Conservation (phyloP, 2,329 filamentous ascomycete genomes). For the Fusarium oxysporum region DNA sequence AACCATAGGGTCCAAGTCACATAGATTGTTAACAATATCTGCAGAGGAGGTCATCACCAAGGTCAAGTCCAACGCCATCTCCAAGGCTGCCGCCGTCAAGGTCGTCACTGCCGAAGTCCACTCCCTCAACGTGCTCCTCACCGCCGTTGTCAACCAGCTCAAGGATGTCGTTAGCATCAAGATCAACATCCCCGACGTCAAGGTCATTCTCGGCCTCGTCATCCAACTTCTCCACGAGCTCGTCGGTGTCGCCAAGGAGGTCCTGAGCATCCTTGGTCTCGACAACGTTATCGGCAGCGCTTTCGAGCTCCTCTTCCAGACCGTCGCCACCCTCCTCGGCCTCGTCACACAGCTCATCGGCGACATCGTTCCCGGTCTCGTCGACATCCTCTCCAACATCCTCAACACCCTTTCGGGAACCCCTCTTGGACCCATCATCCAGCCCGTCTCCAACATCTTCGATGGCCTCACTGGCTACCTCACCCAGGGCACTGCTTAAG, state of each 20-base stretch:
- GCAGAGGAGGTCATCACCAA: slow-evolving; percentile 11
- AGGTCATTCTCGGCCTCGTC: slow-evolving; percentile 20
- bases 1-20: rapidly evolving
- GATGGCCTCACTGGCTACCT: slow-evolving; percentile 12
- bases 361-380: slow-evolving; percentile 24
- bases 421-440: slow-evolving; percentile 6
- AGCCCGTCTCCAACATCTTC: slow-evolving; percentile 9
- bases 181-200: slow-evolving; percentile 13
- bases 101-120: not conserved
- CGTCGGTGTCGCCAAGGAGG: slow-evolving; percentile 8
- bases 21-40: not conserved
- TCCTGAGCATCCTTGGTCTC: slow-evolving; percentile 1
- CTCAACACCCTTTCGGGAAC: slow-evolving; percentile 19
- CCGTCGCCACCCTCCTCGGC: slow-evolving; percentile 11
- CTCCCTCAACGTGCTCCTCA: slow-evolving; percentile 18
- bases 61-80: slow-evolving; percentile 15
- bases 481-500: slow-evolving; percentile 8
- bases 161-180: slow-evolving; percentile 19
- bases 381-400: slow-evolving; percentile 17
- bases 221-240: slow-evolving; percentile 23
- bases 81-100: slow-evolving; percentile 16
- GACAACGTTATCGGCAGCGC: slow-evolving; percentile 13
- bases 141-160: slow-evolving; percentile 19
- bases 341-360: slow-evolving; percentile 21
- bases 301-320: slow-evolving; percentile 14